Evolutionary conservation across 2,329 filamentous ascomycete genomes (phyloP).

Genomic region (Ophiostoma sp.): DNA sequence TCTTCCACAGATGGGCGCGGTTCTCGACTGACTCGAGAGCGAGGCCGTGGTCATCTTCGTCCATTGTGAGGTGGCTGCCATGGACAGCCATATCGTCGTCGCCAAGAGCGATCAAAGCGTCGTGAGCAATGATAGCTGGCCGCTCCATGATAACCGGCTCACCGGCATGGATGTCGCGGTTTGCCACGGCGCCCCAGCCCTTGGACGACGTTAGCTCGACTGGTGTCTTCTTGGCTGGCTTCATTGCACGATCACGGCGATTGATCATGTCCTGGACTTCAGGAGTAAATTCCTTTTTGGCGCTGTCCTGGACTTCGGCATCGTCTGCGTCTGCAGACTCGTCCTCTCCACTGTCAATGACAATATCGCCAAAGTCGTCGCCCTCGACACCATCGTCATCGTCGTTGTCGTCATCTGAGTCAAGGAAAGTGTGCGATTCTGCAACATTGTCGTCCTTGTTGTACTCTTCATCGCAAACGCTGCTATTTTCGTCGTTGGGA

Average conservation of each 20-base stretch:
- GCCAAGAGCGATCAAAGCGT: not conserved
- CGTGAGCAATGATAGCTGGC: conserved; percentile 30
- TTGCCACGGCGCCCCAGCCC: conserved; percentile 33
- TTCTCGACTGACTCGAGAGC: conserved; percentile 13
- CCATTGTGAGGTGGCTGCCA: conserved; percentile 1
- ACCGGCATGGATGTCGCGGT: conserved; percentile 30
- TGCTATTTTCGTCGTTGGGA: too few species aligned
- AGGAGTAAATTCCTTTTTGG: not conserved
- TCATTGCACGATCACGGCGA: too few species aligned
- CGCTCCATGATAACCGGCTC: conserved; percentile 33
- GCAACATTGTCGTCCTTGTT: not conserved
- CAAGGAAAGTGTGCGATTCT: not conserved
- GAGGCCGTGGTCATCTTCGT: conserved; percentile 23
- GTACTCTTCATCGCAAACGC: not conserved
- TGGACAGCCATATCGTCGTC: not conserved
- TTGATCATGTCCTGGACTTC: too few species aligned
- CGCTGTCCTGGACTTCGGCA: not conserved
- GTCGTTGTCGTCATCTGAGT: not conserved
- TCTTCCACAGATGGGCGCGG: conserved; percentile 17
- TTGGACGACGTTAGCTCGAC: conserved; percentile 32
- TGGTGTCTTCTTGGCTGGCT: not conserved
- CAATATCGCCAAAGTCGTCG: conserved; percentile 13
- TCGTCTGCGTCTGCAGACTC: not conserved
- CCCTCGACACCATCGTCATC: not conserved
- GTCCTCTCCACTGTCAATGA: not conserved